Evolutionary conservation across 495 filamentous ascomycete genomes (phyloP), one percentile per base, ranked within the genome.

Genomic region (Penicillium silybi): DNA sequence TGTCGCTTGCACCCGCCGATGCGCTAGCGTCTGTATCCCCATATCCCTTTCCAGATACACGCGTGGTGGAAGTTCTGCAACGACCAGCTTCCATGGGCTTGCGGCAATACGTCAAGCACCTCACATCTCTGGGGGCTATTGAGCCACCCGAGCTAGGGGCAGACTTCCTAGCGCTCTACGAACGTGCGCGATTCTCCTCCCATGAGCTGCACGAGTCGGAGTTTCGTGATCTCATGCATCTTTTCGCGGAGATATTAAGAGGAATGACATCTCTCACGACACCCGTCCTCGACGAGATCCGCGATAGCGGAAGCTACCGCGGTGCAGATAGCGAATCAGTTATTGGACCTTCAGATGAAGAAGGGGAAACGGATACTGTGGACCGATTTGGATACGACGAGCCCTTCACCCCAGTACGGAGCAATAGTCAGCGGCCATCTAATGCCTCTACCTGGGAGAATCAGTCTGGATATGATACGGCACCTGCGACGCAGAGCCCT

Each of bases 161-260:
- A 0, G 69, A 80, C 1, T 98, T 98, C 59, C 66, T 97, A 16
- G 62, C 71, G 1, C 68, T 79, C 8, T 98, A 97, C 67, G 93
- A 98, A 72, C 71, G 77, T 29, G 90, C 92, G 0, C 80, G 93
- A 23, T 98, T 95, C 67, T 90, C 86, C 0, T 70, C 78, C 0
- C 64, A 71, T 11, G 71, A 76, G 7, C 65, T 88, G 6, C 66
- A 77, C 11, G 88, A 93, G 58, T 48, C 65, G 0, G 80, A 90
- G 44, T 97, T 98, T 62, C 77, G 87, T n/a, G 66, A 68, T 4
- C 69, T 98, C 48, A 96, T 97, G 92, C 80, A 82, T 46, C 70
- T 88, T n/a, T 96, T 97, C 68, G 83, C 92, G 0, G 85, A 90
- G 29, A 72, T 98, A 4, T 63, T 98, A 20, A 79, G 82, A 22